Conservation (phyloP, 305 asterid genomes). For the Fraxinus dipetala region DNA sequence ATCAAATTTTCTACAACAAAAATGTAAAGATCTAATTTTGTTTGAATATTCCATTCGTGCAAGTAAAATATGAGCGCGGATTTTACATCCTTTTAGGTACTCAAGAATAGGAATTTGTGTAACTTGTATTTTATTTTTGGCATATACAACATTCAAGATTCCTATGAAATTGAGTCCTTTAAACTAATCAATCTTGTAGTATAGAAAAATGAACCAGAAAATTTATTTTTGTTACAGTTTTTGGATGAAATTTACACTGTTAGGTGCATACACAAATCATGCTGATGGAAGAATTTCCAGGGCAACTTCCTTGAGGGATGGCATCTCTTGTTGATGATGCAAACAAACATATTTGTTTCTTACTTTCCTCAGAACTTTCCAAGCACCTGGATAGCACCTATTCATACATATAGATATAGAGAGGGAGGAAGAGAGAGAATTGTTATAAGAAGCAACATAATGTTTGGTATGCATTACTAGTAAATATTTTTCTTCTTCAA, state of each 20-base stretch:
- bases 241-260: background rate
- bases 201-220: background rate
- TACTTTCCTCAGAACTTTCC: conserved; percentile 68
- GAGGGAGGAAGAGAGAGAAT: background rate
- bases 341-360: conserved; percentile 54
- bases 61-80: background rate
- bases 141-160: background rate
- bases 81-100: background rate
- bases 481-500: background rate
- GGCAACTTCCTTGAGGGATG: conserved; percentile 89
- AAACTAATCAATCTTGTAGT: background rate
- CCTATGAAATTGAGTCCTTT: background rate
- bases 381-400: conserved; percentile 83
- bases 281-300: conserved; percentile 73
- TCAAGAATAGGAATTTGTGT: background rate
- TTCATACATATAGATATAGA: background rate
- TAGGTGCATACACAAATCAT: conserved; percentile 15
- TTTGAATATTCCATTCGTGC: background rate
- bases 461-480: background rate
- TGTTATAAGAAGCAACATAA: background rate
- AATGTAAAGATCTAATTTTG: conserved; percentile 18
- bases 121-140: background rate
- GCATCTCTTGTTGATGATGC: conserved; percentile 76
- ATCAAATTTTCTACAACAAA: conserved; percentile 23
- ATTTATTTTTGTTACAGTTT: background rate